These are phyloP conservation scores for Aspergillus baeticus DNA, from an alignment of 495 filamentous ascomycete genomes.

Conservation along the genomic window DNA sequence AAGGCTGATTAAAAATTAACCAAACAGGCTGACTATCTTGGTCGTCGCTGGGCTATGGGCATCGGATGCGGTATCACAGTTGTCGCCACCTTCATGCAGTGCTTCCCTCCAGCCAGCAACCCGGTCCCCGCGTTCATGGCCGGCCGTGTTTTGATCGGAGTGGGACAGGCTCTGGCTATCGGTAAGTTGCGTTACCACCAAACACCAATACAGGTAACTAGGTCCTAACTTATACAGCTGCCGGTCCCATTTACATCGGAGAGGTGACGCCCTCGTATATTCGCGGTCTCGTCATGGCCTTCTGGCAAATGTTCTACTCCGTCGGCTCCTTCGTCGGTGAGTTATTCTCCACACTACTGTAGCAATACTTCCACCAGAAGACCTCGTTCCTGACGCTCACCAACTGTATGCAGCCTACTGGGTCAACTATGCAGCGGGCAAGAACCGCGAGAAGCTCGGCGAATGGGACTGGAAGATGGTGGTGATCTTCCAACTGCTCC, in stretches of 20 bases:
- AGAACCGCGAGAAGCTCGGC: conserved; percentile 47
- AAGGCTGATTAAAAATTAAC: background rate
- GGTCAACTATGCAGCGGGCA: conserved; percentile 56
- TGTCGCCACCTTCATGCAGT: conserved; percentile 61
- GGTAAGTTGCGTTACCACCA: too few species aligned
- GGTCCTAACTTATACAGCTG: conserved; percentile 31
- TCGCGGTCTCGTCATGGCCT: conserved; percentile 61
- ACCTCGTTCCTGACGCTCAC: too few species aligned
- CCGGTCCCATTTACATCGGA: conserved; percentile 62
- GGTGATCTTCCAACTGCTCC: conserved; percentile 60
- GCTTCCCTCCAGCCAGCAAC: conserved; percentile 54
- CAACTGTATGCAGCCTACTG: conserved; percentile 45
- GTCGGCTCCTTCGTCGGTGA: conserved; percentile 55
- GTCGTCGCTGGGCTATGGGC: conserved; percentile 57
- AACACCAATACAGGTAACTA: too few species aligned
- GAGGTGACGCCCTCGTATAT: conserved; percentile 58
- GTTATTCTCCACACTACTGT: too few species aligned
- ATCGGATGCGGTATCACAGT: conserved; percentile 56
- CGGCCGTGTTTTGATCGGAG: conserved; percentile 61
- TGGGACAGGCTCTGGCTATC: conserved; percentile 63
- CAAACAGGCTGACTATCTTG: conserved; percentile 47
- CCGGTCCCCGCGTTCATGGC: conserved; percentile 53
- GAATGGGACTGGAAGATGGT: conserved; percentile 65
- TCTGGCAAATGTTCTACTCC: conserved; percentile 66
- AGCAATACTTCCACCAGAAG: too few species aligned